Percentiles rank a stretch among this genome's conserved stretches.
Evolutionary conservation across 2,329 filamentous ascomycete species (phyloP).

Genomic region (Epichloe sibirici): DNA sequence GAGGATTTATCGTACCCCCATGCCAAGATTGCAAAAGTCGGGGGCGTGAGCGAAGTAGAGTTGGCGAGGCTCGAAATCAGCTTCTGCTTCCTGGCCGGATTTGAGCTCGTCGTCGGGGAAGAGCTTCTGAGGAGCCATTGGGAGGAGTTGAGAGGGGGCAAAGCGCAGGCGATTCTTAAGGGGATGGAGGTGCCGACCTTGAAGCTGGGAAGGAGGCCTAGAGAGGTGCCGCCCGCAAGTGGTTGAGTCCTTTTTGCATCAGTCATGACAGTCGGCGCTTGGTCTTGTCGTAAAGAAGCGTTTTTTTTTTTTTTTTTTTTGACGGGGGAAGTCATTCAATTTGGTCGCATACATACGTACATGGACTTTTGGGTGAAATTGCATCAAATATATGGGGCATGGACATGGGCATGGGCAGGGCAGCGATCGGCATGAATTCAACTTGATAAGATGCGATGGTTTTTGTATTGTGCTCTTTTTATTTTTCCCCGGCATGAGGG

Average conservation of each 20-base stretch:
- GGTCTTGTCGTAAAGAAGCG: too few species aligned
- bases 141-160: constrained; percentile 19
- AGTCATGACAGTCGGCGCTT: too few species aligned
- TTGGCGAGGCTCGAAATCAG: constrained; percentile 78
- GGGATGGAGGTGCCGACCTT: constrained; percentile 18
- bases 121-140: constrained; percentile 22
- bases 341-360: too few species aligned
- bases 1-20: constrained; percentile 87
- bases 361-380: too few species aligned
- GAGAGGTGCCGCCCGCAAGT: constrained; percentile 4
- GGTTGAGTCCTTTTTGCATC: background rate
- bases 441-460: background rate
- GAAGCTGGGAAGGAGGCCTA: constrained; percentile 12
- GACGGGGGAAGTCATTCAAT: too few species aligned
- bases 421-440: background rate
- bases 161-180: constrained; percentile 13
- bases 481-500: background rate
- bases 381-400: too few species aligned
- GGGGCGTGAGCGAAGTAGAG: constrained; percentile 73
- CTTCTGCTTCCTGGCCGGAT: constrained; percentile 77
- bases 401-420: background rate
- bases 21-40: constrained; percentile 70
- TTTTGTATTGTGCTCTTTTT: background rate
- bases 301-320: too few species aligned
- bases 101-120: constrained; percentile 53